These are phyloP conservation scores for Moesziomyces sp. DNA, from an alignment of 1,284 basidiomycete species.

Conservation along the genomic window DNA sequence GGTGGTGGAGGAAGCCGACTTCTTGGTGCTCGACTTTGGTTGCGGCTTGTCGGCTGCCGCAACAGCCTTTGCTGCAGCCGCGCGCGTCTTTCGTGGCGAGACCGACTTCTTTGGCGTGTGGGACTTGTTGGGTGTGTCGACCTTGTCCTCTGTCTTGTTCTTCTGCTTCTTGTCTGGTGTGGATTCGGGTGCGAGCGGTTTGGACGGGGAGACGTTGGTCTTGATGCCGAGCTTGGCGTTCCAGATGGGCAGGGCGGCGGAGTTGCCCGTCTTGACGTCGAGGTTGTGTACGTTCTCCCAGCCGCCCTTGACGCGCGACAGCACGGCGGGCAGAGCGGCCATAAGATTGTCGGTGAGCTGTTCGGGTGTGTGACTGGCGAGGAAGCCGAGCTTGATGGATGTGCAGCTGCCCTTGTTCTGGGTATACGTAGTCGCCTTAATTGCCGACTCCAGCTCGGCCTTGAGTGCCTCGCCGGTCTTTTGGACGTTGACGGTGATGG, in stretches of 20 bases:
- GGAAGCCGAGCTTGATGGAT: conserved; percentile 82
- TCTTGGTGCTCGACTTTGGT: conserved; percentile 1
- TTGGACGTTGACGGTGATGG: conserved; percentile 84
- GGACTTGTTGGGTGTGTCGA: conserved; percentile 5
- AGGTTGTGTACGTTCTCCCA: conserved; percentile 93
- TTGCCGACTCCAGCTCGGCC: conserved; percentile 86
- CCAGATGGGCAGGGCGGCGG: conserved; percentile 90
- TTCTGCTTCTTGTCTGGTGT: conserved; percentile 5
- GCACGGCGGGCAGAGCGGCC: conserved; percentile 81
- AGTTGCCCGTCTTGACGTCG: conserved; percentile 88
- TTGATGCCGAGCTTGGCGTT: conserved; percentile 75
- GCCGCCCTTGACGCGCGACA: conserved; percentile 76
- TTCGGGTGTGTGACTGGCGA: conserved; percentile 76
- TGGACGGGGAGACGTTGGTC: conserved; percentile 17
- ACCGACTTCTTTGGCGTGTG: conserved; percentile 4
- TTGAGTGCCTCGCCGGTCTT: conserved; percentile 81
- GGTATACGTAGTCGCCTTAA: conserved; percentile 91
- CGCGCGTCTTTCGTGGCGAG: conserved; percentile 23
- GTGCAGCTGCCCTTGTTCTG: conserved; percentile 68
- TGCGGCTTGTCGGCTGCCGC: not conserved
- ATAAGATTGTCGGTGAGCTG: conserved; percentile 84
- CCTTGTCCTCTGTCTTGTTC: conserved; percentile 2
- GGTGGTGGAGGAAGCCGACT: conserved; percentile 1
- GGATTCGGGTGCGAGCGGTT: not conserved
- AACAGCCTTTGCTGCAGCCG: conserved; percentile 2